Evolutionary conservation across 2,329 filamentous ascomycete species (phyloP).

Genomic region (Bipolaris bicolor): DNA sequence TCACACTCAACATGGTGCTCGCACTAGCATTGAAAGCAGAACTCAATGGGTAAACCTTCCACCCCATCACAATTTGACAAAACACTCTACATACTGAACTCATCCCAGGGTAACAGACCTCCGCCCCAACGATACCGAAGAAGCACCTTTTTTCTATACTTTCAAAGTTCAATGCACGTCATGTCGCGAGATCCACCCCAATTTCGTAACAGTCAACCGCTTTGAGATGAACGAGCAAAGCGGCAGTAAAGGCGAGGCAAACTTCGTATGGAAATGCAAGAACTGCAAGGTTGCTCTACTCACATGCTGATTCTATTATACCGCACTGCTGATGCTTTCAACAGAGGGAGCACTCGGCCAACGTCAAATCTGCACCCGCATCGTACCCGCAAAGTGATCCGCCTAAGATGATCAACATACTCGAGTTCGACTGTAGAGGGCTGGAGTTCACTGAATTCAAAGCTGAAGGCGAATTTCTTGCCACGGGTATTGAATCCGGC

Average conservation of each 20-base stretch:
- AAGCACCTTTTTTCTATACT: constrained; percentile 90
- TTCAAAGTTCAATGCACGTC: constrained; percentile 99
- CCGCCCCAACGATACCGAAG: constrained; percentile 79
- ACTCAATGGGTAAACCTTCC: constrained; percentile 39
- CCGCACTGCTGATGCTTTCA: constrained; percentile 11
- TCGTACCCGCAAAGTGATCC: constrained; percentile 75
- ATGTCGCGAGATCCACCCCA: constrained; percentile 88
- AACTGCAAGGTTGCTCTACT: constrained; percentile 79
- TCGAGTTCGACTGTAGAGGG: constrained; percentile 93
- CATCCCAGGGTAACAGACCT: constrained; percentile 83
- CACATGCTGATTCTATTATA: background rate
- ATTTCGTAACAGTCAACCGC: constrained; percentile 83
- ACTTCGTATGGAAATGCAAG: constrained; percentile 99
- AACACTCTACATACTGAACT: background rate
- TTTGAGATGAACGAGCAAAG: constrained; percentile 92
- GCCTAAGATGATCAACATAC: constrained; percentile 75
- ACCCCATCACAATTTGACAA: no score
- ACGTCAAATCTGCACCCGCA: constrained; percentile 75
- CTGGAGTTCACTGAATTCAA: constrained; percentile 92
- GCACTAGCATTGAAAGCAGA: constrained; percentile 49
- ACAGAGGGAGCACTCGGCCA: constrained; percentile 83
- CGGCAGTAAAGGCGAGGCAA: constrained; percentile 91
- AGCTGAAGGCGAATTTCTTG: constrained; percentile 92
- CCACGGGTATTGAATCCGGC: constrained; percentile 77
- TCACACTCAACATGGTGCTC: constrained; percentile 40